Percentiles rank a stretch among this genome's conserved stretches.
phyloP scores from a whole-genome alignment of 1,139 yeast genomes.

The Scheffersomyces stambukii region DNA sequence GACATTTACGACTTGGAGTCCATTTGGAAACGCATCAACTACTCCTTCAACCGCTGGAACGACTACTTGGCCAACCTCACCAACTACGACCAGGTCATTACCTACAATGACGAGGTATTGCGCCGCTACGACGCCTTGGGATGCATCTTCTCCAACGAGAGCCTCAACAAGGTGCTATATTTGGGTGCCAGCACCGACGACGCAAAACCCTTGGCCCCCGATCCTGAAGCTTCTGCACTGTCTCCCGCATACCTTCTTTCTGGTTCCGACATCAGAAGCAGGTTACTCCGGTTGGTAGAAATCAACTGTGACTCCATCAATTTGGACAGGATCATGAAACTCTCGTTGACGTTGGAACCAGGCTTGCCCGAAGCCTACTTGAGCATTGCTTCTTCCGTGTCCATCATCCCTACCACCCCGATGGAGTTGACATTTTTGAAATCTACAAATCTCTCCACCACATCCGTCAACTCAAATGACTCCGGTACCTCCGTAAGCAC shows the following conservation, averaged over 20 bases:
- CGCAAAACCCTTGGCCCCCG: background rate
- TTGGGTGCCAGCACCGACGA: slow-evolving; percentile 36
- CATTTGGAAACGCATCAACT: slow-evolving; percentile 63
- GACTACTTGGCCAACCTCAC: slow-evolving; percentile 48
- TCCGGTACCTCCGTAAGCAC: slow-evolving; percentile 13
- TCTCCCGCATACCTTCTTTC: background rate
- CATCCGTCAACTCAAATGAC: slow-evolving; percentile 26
- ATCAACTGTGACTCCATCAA: slow-evolving; percentile 37
- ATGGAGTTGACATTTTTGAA: slow-evolving; percentile 9
- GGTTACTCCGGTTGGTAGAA: slow-evolving; percentile 29
- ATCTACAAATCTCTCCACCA: slow-evolving; percentile 7
- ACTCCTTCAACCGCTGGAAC: slow-evolving; percentile 81
- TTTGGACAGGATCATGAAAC: slow-evolving; percentile 36
- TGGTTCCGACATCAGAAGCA: slow-evolving; percentile 14
- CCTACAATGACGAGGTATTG: slow-evolving; percentile 42
- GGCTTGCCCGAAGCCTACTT: slow-evolving; percentile 40
- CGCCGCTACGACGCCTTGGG: slow-evolving; percentile 44
- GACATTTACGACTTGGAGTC: slow-evolving; percentile 59
- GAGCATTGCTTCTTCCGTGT: slow-evolving; percentile 9
- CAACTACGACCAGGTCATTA: slow-evolving; percentile 35
- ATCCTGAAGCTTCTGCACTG: background rate
- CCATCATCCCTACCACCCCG: slow-evolving; percentile 9
- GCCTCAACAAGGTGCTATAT: slow-evolving; percentile 42
- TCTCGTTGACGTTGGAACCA: slow-evolving; percentile 37
- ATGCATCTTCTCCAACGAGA: slow-evolving; percentile 43